Evolutionary conservation across 495 filamentous ascomycete genomes (phyloP), one percentile per base, ranked within the genome.

Genomic region (Chaetomium cochliodes): DNA sequence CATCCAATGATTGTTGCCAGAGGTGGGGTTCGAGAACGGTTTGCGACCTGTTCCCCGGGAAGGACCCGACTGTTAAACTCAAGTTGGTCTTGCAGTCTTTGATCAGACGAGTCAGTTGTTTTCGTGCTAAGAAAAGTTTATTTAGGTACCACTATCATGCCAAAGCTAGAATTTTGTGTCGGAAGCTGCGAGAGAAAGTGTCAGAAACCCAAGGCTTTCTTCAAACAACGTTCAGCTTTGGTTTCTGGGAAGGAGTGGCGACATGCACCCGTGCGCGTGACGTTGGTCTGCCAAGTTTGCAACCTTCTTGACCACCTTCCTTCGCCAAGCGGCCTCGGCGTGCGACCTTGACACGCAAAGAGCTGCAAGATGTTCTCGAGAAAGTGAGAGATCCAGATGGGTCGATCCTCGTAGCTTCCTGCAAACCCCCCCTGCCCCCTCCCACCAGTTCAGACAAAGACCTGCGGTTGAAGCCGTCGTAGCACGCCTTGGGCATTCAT

Each of bases 341-440:
- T 64, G 64, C 51, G 64, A 66, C 64, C 41, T 61, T 61, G 51
- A 51, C 58, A 58, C 25, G 49, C 56, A 54, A 23, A 39, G 49
- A 28, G 63, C 33, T 61, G 58, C 63, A 65, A 49, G 49, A 56
- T 61, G 47, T 25, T 46, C n/a, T 7, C 12, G 58, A 60, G 58
- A n/a, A n/a, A 60, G 53, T 28, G 50, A 44, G 47, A 49, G 59
- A 62, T 62, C 64, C 52, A 58, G 64, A 56, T 46, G 22, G n/a
- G 28, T 23, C 52, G 42, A 62, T 62, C 64, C 42, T 52, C 64
- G 56, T 58, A 33, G 41, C 30, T 23, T 55, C 57, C 57, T 54
- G 51, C 51, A 65, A 41, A 30, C 2, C 2, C 49, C 44, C 63
- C 28, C 46, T 52, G 20, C 33, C 20, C 20, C 49, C n/a, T 12